Conservation (phyloP, 441 rosid genomes). For the Populus hybrid region DNA sequence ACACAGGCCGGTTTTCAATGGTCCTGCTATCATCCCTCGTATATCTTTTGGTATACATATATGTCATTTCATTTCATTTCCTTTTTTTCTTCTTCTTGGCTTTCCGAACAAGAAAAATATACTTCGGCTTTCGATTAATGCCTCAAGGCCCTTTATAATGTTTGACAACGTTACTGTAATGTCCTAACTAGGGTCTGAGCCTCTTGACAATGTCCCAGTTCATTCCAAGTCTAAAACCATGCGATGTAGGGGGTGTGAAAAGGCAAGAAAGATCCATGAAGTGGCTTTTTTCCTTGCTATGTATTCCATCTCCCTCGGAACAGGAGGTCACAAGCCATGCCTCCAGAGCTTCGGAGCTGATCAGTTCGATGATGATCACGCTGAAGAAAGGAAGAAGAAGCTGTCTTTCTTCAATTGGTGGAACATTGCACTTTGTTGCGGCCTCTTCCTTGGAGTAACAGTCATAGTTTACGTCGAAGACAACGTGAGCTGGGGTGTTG, state of each 20-base stretch:
- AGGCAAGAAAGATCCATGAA: constrained; percentile 39
- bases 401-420: constrained; percentile 75
- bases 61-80: no score
- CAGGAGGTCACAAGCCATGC: constrained; percentile 89
- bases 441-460: constrained; percentile 63
- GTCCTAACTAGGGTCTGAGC: constrained; percentile 55
- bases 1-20: constrained; percentile 69
- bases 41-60: constrained; percentile 41
- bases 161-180: not conserved
- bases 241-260: constrained; percentile 42
- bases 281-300: constrained; percentile 49
- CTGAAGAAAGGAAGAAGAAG: constrained; percentile 53
- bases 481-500: constrained; percentile 84
- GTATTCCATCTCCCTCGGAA: constrained; percentile 70
- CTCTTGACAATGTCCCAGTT: constrained; percentile 62
- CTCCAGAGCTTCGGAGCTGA: constrained; percentile 82
- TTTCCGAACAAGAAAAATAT: no score
- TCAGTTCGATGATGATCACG: constrained; percentile 71
- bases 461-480: constrained; percentile 73
- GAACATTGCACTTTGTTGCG: constrained; percentile 57
- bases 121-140: no score
- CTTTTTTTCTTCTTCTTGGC: no score
- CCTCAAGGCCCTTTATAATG: not conserved
- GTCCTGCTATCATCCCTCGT: constrained; percentile 56
- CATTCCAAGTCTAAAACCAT: constrained; percentile 54